A percentile compares a stretch with the other conserved stretches of the same genome.
These are phyloP conservation scores for Aphanomyces astaci DNA, from an alignment of 352 stramenopile genomes.

Conservation along the genomic window DNA sequence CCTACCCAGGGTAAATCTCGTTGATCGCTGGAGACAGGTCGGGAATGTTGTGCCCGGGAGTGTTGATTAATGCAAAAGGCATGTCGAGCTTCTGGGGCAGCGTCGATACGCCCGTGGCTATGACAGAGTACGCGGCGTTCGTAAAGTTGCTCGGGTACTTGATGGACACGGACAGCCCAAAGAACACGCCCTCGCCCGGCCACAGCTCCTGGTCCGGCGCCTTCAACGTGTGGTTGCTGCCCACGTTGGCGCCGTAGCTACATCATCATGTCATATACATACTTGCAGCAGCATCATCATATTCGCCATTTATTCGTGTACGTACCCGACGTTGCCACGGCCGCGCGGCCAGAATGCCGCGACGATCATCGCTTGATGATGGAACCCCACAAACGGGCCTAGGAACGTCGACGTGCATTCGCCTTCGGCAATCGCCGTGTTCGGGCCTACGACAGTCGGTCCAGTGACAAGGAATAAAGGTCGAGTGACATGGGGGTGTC, in stretches of 20 bases:
- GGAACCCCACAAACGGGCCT: conserved; percentile 91
- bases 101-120: conserved; percentile 88
- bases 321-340: conserved; percentile 90
- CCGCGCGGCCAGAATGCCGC: conserved; percentile 86
- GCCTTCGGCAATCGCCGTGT: conserved; percentile 80
- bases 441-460: conserved; percentile 42
- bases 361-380: conserved; percentile 91
- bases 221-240: conserved; percentile 95
- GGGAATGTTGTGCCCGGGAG: conserved; percentile 61
- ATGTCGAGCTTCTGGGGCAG: conserved; percentile 81
- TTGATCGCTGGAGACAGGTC: conserved; percentile 75
- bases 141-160: conserved; percentile 95
- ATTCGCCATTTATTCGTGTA: too few species aligned
- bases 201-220: conserved; percentile 85
- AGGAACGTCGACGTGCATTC: conserved; percentile 89
- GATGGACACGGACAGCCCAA: conserved; percentile 87
- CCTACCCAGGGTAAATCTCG: conserved; percentile 64
- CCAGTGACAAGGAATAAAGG: too few species aligned
- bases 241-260: conserved; percentile 87
- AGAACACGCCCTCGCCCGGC: conserved; percentile 93
- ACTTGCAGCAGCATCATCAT: too few species aligned
- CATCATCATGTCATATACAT: not conserved
- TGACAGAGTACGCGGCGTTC: conserved; percentile 87
- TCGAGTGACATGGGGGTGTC: too few species aligned
- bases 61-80: conserved; percentile 75